Evolutionary conservation across 2,329 filamentous ascomycete genomes (phyloP), one percentile per base, ranked within the genome.

Genomic region (Fusarium compactum): DNA sequence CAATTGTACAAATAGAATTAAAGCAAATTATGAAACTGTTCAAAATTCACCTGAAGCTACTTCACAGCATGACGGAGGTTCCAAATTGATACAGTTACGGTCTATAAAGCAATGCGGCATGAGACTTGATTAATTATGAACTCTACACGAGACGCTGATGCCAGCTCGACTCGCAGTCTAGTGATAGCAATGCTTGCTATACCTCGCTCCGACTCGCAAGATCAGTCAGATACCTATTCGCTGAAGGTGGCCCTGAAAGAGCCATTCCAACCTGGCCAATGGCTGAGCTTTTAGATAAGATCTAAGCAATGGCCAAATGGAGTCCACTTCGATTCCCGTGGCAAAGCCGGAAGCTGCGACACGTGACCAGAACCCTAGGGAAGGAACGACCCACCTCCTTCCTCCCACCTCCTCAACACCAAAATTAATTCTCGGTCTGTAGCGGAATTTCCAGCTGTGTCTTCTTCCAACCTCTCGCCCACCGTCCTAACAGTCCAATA

Each of bases 401-500:
- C 27, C 25, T 20, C 50, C 56, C 56, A 58, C 56, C 40, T 32
- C 15, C 24, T 58, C 60, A 67, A 68, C 58, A 74, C 75, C 76
- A 76, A 76, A 77, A 69, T 75, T 78, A 73, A 61, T 62, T 61
- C 59, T 78, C 73, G 54, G 58, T 62, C 59, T 72, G 30, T 52
- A 41, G 59, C 38, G 54, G 67, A 72, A 73, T 70, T 75, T 16
- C 54, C 32, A 65, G 69, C 72, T 76, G 66, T 70, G 74, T 73
- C 77, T 70, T 69, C 65, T 46, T 71, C 68, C 74, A 75, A 77
- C 75, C 74, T 74, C 77, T 72, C 77, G 67, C 77, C 78, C 77
- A 78, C 76, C 75, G 75, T 77, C 72, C 69, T 51, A 76, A 74
- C 76, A 77, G 80, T 76, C 76, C 76, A 83, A 84, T 77, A 85